Conservation (phyloP, 2,329 filamentous ascomycete species). For the Trichophyton benhamiae region DNA sequence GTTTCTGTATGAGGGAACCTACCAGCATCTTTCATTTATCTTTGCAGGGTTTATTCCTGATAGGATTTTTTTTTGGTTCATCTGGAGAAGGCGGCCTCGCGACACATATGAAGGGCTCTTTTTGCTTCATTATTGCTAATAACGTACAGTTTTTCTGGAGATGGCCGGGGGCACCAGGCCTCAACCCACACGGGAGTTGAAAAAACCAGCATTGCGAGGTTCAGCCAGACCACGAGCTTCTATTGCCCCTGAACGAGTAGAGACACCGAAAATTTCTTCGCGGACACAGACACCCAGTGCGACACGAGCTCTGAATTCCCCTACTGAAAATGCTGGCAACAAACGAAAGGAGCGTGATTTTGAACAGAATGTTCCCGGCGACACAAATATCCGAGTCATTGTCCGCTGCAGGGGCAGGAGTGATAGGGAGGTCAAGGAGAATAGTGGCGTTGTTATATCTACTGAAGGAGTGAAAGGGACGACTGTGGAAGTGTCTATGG, state of each 20-base stretch:
- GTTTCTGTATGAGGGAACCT: background rate
- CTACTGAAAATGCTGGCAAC: conserved; percentile 39
- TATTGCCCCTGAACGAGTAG: conserved; percentile 41
- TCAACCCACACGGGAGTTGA: conserved; percentile 29
- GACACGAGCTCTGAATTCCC: conserved; percentile 32
- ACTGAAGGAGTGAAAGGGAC: conserved; percentile 83
- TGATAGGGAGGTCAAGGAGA: conserved; percentile 84
- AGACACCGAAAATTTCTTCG: conserved; percentile 60
- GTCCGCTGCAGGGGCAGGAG: conserved; percentile 88
- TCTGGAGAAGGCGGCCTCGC: background rate
- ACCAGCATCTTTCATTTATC: background rate
- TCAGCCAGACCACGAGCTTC: conserved; percentile 43
- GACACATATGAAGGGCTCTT: background rate
- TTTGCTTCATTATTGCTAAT: background rate
- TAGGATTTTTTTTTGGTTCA: background rate
- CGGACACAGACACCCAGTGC: conserved; percentile 40
- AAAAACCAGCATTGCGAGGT: conserved; percentile 40
- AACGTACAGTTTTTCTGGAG: background rate
- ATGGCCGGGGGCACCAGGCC: conserved; percentile 13
- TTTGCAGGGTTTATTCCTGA: background rate
- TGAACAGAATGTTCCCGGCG: conserved; percentile 43
- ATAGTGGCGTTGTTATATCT: conserved; percentile 80
- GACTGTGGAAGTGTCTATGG: conserved; percentile 78
- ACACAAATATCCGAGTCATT: conserved; percentile 92
- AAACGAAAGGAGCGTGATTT: conserved; percentile 86